A percentile compares a stretch with the other conserved stretches of the same genome.
Conservation (phyloP, 441 rosid genomes). For the Mallotus repandus region DNA sequence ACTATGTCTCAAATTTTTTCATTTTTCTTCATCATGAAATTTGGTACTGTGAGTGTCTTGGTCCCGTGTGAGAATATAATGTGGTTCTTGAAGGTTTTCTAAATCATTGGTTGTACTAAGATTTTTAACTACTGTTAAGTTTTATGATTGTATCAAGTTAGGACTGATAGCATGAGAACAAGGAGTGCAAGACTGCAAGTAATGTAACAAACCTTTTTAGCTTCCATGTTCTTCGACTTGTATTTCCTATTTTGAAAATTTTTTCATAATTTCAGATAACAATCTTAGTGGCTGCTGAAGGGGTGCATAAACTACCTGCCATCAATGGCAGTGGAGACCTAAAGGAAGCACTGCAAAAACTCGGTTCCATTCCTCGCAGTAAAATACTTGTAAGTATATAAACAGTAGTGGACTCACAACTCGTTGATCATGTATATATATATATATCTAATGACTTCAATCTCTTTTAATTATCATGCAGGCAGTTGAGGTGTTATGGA, state of each 20-base stretch:
- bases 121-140: too few relatives aligned
- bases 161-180: background rate
- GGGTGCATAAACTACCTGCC: constrained; percentile 67
- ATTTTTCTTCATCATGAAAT: too few relatives aligned
- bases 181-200: background rate
- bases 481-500: constrained; percentile 96
- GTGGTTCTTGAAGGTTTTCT: too few relatives aligned
- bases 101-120: too few relatives aligned
- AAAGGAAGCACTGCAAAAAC: constrained; percentile 77
- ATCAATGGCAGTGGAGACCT: constrained; percentile 70
- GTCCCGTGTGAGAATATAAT: too few relatives aligned
- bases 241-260: background rate
- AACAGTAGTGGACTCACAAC: background rate
- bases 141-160: too few relatives aligned
- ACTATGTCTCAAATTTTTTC: too few relatives aligned
- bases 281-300: constrained; percentile 87
- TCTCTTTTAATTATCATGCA: constrained; percentile 30
- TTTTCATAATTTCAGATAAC: constrained; percentile 51
- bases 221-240: background rate
- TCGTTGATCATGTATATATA: background rate
- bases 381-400: constrained; percentile 60
- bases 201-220: background rate
- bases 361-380: constrained; percentile 67
- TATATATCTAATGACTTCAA: background rate
- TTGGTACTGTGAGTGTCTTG: too few relatives aligned